Evolutionary conservation across 768 basidiomycete genomes (phyloP), one percentile per base, ranked within the genome.

Genomic region (Boletus subcaerulescens): DNA sequence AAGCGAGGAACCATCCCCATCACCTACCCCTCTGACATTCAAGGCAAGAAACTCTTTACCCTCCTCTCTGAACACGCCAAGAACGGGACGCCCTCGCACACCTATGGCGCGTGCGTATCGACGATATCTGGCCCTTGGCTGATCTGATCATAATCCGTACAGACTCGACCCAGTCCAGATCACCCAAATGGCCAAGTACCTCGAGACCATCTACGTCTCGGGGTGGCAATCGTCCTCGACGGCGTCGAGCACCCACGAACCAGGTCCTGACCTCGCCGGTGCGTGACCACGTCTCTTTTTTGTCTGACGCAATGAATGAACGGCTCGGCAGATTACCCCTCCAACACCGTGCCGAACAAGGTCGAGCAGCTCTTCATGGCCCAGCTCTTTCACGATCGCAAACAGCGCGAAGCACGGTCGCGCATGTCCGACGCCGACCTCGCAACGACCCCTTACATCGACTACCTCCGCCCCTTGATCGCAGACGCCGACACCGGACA

Each of bases 401-500:
- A 97, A 73, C 96, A 98, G 71, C 86, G 84, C 51, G 90, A 93
- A 68, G 82, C 77, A 8, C 89, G 93, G 22, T 83, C 87, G 1
- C 76, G 66, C 58, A 69, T 95, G 76, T 76, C 86, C 24, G 85
- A 89, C 14, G 77, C 80, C 26, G 84, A 93, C 67, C 85, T 90
- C 52, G 78, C 83, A 4, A 77, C 80, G 60, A 85, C 87, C 0
- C 88, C 89, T 0, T 69, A 70, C 54, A 75, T 96, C 63, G 95
- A 98, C 73, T 96, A 96, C 71, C 84, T 97, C 59, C 89, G 96
- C 22, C 96, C 96, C 6, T 82, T 99, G 60, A 78, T 99, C 59
- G 96, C 97, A 17, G 97, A 99, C 73, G 97, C 93, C 12, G 97
- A 99, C 71, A 98, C 97, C 22, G 96, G 96, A 6, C 96, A 98